These are phyloP conservation scores for Sisymbrium irio DNA, from an alignment of 345 rosid genomes.

Conservation along the genomic window DNA sequence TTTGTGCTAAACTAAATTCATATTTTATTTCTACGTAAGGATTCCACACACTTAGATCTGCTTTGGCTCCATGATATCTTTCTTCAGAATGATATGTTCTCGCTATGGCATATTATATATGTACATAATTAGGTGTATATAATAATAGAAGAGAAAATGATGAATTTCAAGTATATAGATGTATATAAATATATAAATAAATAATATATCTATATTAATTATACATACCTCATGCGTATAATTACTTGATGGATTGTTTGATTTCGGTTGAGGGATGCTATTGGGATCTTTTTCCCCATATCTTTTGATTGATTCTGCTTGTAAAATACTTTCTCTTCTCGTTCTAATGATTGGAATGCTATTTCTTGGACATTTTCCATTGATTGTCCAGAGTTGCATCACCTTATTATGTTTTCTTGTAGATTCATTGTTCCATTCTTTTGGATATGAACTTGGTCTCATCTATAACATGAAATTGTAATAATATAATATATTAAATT, in stretches of 20 bases:
- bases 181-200: too few relatives aligned
- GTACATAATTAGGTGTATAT: not conserved
- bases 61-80: not conserved
- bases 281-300: not conserved
- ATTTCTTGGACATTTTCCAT: conserved; percentile 6
- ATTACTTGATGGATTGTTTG: not conserved
- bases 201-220: not conserved
- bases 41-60: not conserved
- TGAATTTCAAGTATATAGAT: too few relatives aligned
- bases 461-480: not conserved
- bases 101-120: not conserved
- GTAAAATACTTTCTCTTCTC: conserved; percentile 4
- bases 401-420: not conserved
- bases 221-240: not conserved
- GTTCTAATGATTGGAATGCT: conserved; percentile 15
- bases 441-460: conserved; percentile 18
- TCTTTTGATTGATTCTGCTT: not conserved
- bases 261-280: not conserved
- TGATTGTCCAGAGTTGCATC: conserved; percentile 7
- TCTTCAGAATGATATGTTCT: too few relatives aligned
- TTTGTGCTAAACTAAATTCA: conserved; percentile 6
- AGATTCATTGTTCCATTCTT: not conserved
- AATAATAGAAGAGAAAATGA: too few relatives aligned
- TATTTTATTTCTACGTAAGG: not conserved
- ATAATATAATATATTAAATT: not conserved